Evolutionary conservation across 257 asterid species (phyloP), one percentile per base, ranked within the genome.

Genomic region (Rubia yunnanensis): DNA sequence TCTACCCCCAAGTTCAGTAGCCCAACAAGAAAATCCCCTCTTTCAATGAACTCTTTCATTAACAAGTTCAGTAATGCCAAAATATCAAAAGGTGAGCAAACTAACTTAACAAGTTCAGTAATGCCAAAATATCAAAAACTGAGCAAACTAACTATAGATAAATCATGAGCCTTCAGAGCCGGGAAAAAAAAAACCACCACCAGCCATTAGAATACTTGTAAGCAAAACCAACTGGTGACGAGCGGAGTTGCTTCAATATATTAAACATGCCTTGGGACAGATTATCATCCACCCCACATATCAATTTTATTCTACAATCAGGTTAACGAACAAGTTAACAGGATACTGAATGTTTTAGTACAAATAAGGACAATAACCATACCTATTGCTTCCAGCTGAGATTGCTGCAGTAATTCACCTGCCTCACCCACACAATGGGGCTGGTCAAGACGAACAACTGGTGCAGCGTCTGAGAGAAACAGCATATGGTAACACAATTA

Each of bases 311-410:
- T 50, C 27, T 50, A 50, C 57, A 20, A 20, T 20, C 57, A 22
- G 13, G 57, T 50, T 22, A 22, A 14, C 5, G 36, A 56, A 56
- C 31, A 20, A 54, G 60, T 28, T 28, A 11, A 56, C 38, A n/a
- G n/a, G n/a, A n/a, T n/a, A n/a, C n/a, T n/a, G n/a, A n/a, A n/a
- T n/a, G n/a, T n/a, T n/a, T n/a, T n/a, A n/a, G n/a, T n/a, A n/a
- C n/a, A n/a, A n/a, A n/a, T n/a, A n/a, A n/a, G n/a, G n/a, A 17
- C 11, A 46, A 31, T 14, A 28, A 1, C 20, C 14, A 14, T 79
- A 91, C 96, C 96, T 69, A 88, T 52, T 69, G 88, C 76, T 71
- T 80, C 85, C 28, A 91, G 83, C 57, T 85, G 95, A 7, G 28
- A 26, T 54, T 82, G 86, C 77, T 80, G 86, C 75, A 91, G 77